Conservation (phyloP, 2,329 filamentous ascomycete species). For the Xylaria arbuscula region DNA sequence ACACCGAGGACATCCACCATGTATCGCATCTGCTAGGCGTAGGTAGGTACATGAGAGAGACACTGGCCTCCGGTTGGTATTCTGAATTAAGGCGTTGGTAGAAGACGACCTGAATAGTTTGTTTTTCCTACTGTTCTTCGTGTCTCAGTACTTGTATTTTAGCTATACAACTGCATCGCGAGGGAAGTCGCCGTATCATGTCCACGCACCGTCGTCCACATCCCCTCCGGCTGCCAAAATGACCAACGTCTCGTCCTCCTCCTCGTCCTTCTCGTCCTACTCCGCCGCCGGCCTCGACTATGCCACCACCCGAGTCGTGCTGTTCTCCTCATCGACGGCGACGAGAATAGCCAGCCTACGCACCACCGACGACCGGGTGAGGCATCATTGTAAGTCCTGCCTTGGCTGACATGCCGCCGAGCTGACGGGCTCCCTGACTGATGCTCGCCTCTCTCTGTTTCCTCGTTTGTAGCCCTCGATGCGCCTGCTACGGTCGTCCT, state of each 20-base stretch:
- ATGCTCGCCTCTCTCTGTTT: conserved; percentile 5
- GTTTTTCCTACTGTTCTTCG: neutral
- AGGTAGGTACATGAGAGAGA: neutral
- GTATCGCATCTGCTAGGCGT: neutral
- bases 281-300: conserved; percentile 61
- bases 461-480: conserved; percentile 56
- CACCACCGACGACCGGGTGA: conserved; percentile 66
- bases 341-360: conserved; percentile 66
- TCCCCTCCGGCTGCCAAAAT: conserved; percentile 34
- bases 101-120: neutral
- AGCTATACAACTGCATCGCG: neutral
- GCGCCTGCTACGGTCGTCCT: conserved; percentile 64
- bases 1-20: too few species aligned
- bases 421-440: conserved; percentile 21
- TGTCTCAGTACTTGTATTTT: neutral
- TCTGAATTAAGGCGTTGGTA: neutral
- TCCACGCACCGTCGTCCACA: conserved; percentile 26
- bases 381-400: conserved; percentile 61
- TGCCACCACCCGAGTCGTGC: conserved; percentile 59
- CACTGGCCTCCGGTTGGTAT: neutral
- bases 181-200: conserved; percentile 27
- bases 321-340: conserved; percentile 72
- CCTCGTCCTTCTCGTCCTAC: conserved; percentile 47
- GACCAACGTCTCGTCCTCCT: conserved; percentile 43
- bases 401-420: neutral